Evolutionary conservation across 495 filamentous ascomycete genomes (phyloP).

Genomic region (Aspergillus homomorphus): DNA sequence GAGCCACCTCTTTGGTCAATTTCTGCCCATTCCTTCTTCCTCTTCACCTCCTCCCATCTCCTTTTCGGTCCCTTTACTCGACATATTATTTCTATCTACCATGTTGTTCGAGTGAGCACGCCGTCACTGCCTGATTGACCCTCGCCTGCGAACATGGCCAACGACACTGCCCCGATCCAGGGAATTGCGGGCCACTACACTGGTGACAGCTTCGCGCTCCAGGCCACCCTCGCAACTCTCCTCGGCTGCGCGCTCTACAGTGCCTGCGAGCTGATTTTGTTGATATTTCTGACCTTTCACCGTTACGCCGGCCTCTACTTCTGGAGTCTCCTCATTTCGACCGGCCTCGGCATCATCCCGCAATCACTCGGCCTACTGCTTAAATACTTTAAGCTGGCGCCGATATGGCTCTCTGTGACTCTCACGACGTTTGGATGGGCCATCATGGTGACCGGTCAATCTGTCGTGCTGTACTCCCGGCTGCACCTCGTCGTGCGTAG

Average conservation of each 20-base stretch:
- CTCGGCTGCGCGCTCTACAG: constrained; percentile 41
- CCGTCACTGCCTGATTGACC: background rate
- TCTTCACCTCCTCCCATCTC: background rate
- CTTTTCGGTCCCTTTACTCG: background rate
- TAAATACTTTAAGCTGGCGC: constrained; percentile 44
- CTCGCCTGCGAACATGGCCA: constrained; percentile 10
- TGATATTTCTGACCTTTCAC: constrained; percentile 44
- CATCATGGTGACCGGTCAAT: constrained; percentile 54
- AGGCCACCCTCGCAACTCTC: constrained; percentile 38
- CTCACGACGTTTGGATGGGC: constrained; percentile 48
- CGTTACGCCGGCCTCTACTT: constrained; percentile 46
- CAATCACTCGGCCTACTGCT: constrained; percentile 51
- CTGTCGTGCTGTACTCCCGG: constrained; percentile 37
- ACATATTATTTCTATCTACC: background rate
- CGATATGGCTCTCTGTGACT: constrained; percentile 25
- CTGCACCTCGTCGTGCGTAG: constrained; percentile 30
- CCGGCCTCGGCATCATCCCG: constrained; percentile 44
- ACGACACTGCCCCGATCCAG: constrained; percentile 19
- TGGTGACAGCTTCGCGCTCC: constrained; percentile 22
- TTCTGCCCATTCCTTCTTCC: too few relatives aligned
- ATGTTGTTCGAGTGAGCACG: background rate
- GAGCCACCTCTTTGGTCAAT: background rate
- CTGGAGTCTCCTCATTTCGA: constrained; percentile 43
- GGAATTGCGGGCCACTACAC: constrained; percentile 24
- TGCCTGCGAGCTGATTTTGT: constrained; percentile 40